A percentile compares a stretch with the other conserved stretches of the same genome.
Evolutionary conservation across 2,329 filamentous ascomycete species (phyloP).

Genomic region (Fusarium phyllophilum): DNA sequence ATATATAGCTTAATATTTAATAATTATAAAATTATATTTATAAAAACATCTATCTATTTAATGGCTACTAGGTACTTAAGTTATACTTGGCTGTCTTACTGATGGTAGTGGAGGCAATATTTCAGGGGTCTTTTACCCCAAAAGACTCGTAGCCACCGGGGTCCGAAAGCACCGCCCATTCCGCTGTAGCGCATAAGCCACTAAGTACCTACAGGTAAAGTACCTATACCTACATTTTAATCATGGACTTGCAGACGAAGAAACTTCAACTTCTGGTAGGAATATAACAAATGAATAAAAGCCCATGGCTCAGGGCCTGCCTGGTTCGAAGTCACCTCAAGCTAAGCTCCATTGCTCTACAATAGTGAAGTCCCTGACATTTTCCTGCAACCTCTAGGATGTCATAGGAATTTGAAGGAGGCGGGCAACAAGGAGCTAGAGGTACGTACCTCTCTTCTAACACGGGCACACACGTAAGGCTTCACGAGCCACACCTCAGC

Average conservation of each 20-base stretch:
- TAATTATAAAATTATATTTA: background rate
- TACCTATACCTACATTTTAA: no score
- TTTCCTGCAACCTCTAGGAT: background rate
- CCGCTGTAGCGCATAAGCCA: background rate
- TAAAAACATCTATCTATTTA: no score
- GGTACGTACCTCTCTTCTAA: slow-evolving; percentile 14
- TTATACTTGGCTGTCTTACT: background rate
- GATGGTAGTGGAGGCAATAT: background rate
- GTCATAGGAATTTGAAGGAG: background rate
- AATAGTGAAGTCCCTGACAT: background rate
- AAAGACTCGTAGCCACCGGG: slow-evolving; percentile 1
- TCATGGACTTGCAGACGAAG: background rate
- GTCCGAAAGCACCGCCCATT: slow-evolving; percentile 1
- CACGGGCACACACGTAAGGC: slow-evolving; percentile 28
- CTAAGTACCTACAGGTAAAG: background rate
- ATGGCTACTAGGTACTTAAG: background rate
- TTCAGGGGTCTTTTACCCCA: slow-evolving; percentile 2
- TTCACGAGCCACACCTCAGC: slow-evolving; percentile 25
- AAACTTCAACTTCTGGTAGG: background rate
- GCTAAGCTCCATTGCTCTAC: background rate
- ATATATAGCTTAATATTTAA: no score
- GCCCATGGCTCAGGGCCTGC: background rate
- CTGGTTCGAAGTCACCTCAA: background rate
- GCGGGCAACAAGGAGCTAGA: background rate
- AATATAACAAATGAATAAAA: background rate